Evolutionary conservation across 768 basidiomycete species (phyloP).

Genomic region (Pleurotus eryngii): DNA sequence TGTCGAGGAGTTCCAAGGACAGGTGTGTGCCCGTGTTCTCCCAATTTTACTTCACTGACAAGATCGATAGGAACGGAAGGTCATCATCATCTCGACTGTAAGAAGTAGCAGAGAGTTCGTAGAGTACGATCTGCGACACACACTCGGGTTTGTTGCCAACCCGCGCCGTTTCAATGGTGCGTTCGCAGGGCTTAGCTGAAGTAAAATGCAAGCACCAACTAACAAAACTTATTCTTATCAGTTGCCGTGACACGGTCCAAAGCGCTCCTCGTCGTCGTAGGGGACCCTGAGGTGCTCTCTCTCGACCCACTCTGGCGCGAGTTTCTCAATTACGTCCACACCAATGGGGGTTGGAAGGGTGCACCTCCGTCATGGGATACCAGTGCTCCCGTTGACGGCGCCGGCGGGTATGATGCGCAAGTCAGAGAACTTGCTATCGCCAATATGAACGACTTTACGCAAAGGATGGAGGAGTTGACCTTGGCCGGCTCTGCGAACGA

Average conservation of each 20-base stretch:
- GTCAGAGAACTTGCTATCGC: slow-evolving; percentile 26
- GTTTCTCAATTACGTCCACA: slow-evolving; percentile 57
- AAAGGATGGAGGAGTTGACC: slow-evolving; percentile 30
- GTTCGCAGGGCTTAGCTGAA: slow-evolving; percentile 6
- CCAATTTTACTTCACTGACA: background rate
- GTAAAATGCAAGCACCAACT: no score
- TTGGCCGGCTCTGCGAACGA: slow-evolving; percentile 22
- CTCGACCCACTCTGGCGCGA: slow-evolving; percentile 62
- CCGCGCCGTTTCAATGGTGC: slow-evolving; percentile 56
- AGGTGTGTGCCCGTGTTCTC: slow-evolving; percentile 32
- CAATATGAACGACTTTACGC: slow-evolving; percentile 42
- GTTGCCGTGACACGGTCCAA: slow-evolving; percentile 63
- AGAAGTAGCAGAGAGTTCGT: slow-evolving; percentile 50
- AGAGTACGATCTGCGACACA: slow-evolving; percentile 48
- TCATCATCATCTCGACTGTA: slow-evolving; percentile 59
- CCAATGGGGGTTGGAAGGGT: slow-evolving; percentile 54
- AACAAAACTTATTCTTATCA: slow-evolving; percentile 14
- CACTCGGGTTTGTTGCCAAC: slow-evolving; percentile 57
- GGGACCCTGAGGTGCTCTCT: slow-evolving; percentile 54
- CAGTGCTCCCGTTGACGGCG: slow-evolving; percentile 27
- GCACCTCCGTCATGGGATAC: slow-evolving; percentile 50
- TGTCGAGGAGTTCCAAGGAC: slow-evolving; percentile 67
- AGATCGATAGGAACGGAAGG: slow-evolving; percentile 43
- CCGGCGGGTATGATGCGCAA: slow-evolving; percentile 37
- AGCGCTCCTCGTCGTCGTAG: slow-evolving; percentile 56